phyloP scores from a whole-genome alignment of 2,329 filamentous ascomycete genomes.

The Fusarium verticillioides region DNA sequence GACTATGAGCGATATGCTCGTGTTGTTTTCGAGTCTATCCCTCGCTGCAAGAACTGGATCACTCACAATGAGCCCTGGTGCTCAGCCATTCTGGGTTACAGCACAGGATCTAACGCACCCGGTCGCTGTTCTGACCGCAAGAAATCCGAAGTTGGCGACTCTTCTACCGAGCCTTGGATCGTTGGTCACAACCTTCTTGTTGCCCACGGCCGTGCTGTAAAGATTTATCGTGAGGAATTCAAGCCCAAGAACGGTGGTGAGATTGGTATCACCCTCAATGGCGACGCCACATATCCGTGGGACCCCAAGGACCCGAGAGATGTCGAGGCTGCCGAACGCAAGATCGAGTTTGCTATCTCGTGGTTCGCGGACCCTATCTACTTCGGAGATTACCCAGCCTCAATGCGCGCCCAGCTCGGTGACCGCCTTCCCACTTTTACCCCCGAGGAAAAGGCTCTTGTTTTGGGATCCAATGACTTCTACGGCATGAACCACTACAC shows the following conservation, averaged over 20 bases:
- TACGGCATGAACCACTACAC: conserved; percentile 97
- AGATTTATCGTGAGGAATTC: conserved; percentile 85
- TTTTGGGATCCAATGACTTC: conserved; percentile 90
- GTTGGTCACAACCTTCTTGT: conserved; percentile 84
- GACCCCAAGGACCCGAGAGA: conserved; percentile 80
- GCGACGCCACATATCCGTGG: conserved; percentile 85
- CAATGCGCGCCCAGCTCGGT: conserved; percentile 84
- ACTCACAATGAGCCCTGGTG: conserved; percentile 94
- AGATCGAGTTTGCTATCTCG: conserved; percentile 86
- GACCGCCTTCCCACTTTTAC: conserved; percentile 81
- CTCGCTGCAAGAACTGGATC: conserved; percentile 87
- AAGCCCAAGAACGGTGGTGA: conserved; percentile 76
- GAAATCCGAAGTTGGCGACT: conserved; percentile 78
- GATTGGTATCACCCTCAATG: conserved; percentile 90
- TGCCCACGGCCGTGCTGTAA: conserved; percentile 83
- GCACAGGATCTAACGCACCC: conserved; percentile 80
- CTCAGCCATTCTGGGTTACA: conserved; percentile 83
- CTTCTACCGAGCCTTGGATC: conserved; percentile 81
- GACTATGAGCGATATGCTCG: conserved; percentile 85
- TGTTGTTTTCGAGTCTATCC: conserved; percentile 77
- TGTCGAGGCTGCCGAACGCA: conserved; percentile 79
- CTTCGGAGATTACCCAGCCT: conserved; percentile 83
- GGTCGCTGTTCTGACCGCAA: conserved; percentile 81
- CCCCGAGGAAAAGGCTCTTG: conserved; percentile 75
- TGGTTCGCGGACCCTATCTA: conserved; percentile 94